A percentile compares a stretch with the other conserved stretches of the same genome.
Conservation (phyloP, 345 rosid genomes). For the Euphorbia tirucalli region DNA sequence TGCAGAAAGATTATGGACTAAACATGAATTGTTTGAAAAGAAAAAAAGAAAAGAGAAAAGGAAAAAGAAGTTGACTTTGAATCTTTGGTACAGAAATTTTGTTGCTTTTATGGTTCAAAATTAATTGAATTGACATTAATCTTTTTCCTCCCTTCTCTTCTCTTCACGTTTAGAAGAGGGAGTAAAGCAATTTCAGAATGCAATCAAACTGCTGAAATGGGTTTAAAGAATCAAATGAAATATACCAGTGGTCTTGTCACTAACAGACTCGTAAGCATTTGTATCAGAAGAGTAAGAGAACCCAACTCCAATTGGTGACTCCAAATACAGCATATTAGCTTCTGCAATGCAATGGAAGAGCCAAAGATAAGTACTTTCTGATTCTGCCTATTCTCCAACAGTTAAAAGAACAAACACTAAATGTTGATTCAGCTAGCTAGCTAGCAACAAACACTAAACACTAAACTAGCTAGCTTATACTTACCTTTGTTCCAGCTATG, state of each 20-base stretch:
- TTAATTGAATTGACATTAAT: neutral
- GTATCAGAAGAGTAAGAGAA: slow-evolving; percentile 79
- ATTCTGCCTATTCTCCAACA: neutral
- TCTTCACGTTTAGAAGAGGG: neutral
- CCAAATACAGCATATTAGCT: slow-evolving; percentile 91
- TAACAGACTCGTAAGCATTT: slow-evolving; percentile 60
- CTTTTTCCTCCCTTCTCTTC: slow-evolving; percentile 3
- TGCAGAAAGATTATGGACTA: slow-evolving; percentile 12
- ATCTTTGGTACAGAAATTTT: slow-evolving; percentile 26
- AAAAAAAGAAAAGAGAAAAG: neutral
- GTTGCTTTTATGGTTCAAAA: slow-evolving; percentile 17
- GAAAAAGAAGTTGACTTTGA: slow-evolving; percentile 25
- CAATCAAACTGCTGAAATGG: neutral
- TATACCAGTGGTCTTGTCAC: slow-evolving; percentile 79
- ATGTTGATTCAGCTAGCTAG: too few relatives aligned
- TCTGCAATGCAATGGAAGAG: slow-evolving; percentile 43
- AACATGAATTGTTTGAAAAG: neutral
- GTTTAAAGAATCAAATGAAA: neutral
- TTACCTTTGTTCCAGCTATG: slow-evolving; percentile 94
- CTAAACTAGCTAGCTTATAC: too few relatives aligned
- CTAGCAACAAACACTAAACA: too few relatives aligned
- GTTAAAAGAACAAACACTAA: neutral
- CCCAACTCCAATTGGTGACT: slow-evolving; percentile 94
- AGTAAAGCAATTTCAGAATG: neutral
- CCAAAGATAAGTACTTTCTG: slow-evolving; percentile 18